Base-by-base conservation (phyloP, 2,329 filamentous ascomycete genomes). In the Balansia obtecta region DNA sequence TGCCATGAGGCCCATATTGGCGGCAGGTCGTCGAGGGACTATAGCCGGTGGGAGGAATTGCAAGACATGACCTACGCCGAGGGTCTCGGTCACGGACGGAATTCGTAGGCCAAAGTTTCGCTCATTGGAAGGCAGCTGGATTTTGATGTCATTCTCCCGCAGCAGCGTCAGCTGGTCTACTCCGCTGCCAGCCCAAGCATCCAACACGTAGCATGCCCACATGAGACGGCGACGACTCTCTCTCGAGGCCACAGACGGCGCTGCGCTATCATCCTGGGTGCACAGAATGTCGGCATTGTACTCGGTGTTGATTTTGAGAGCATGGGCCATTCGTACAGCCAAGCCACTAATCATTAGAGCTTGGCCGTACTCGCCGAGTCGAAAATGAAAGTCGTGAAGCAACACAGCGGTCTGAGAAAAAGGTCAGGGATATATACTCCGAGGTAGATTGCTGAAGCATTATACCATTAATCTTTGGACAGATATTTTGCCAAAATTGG, bases 1-100 rank as follows among this genome's bases (percentile, higher is more conserved):
- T 10, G 68, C 66, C 67, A 70, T 69, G 53, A 70, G 68, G 16
- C 68, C 68, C 67, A 69, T 69, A 50, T 69, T 69, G 46, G 64
- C 61, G n/a, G 66, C 67, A 11, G 67, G 67, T 20, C 63, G 63
- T 34, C 64, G 61, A 38, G 67, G 67, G 18, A 69, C 67, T 16
- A 68, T 61, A 8, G 65, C 65, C 6, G 67, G 67, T 5, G 65
- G 63, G 7, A 69, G 60, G 46, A 67, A 69, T 50, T 69, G 67
- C 42, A 69, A 50, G 12, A 69, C 67, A 46, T 69, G 67, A 10
- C 67, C 67, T 11, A 69, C 66, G 20, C 64, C 67, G 2, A 69
- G 60, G 1, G 67, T 69, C 52, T 69, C 67, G 2, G 67, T 69
- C 7, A 69, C 65, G 41, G 62, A 66, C 2, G 67, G 57, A 30